Percentiles rank a stretch among this genome's conserved stretches.
These are phyloP conservation scores for Elsinoe perseae DNA, from an alignment of 2,329 filamentous ascomycete genomes.

Conservation along the genomic window DNA sequence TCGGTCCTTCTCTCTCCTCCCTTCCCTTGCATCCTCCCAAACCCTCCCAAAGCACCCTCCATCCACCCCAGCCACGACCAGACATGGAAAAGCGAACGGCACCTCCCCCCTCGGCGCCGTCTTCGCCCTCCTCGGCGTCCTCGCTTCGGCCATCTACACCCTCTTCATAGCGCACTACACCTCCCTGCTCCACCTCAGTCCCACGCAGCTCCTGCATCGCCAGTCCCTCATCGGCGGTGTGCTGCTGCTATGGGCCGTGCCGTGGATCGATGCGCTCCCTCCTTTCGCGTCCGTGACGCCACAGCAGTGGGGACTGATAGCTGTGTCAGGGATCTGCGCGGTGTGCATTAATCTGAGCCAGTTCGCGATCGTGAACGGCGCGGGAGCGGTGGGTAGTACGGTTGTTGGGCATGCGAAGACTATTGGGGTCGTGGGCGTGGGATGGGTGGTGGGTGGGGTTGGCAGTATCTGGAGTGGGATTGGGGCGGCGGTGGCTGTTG, in stretches of 20 bases:
- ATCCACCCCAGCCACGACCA: conserved; percentile 32
- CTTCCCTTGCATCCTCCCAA: not conserved
- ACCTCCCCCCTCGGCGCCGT: conserved; percentile 54
- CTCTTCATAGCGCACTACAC: conserved; percentile 62
- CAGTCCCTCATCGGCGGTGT: conserved; percentile 57
- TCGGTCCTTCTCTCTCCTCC: conserved; percentile 19
- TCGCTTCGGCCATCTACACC: conserved; percentile 60
- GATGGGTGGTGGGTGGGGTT: conserved; percentile 25
- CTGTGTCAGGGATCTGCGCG: conserved; percentile 55
- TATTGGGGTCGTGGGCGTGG: conserved; percentile 27
- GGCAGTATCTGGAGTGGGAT: conserved; percentile 25
- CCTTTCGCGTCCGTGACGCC: conserved; percentile 45
- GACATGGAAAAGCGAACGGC: conserved; percentile 41
- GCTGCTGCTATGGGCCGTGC: conserved; percentile 57
- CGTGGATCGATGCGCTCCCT: conserved; percentile 57
- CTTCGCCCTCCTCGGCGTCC: conserved; percentile 57
- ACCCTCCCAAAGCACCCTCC: not conserved
- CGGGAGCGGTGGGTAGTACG: conserved; percentile 29
- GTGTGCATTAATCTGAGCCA: conserved; percentile 51
- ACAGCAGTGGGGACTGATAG: conserved; percentile 39
- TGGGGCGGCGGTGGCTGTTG: conserved; percentile 27
- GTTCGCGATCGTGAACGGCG: conserved; percentile 30
- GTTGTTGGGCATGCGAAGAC: conserved; percentile 32
- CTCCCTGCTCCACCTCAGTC: conserved; percentile 56
- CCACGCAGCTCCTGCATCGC: conserved; percentile 62